A percentile compares a stretch with the other conserved stretches of the same genome.
Conservation (phyloP, 179 eudicot species). For the Silene coronaria region DNA sequence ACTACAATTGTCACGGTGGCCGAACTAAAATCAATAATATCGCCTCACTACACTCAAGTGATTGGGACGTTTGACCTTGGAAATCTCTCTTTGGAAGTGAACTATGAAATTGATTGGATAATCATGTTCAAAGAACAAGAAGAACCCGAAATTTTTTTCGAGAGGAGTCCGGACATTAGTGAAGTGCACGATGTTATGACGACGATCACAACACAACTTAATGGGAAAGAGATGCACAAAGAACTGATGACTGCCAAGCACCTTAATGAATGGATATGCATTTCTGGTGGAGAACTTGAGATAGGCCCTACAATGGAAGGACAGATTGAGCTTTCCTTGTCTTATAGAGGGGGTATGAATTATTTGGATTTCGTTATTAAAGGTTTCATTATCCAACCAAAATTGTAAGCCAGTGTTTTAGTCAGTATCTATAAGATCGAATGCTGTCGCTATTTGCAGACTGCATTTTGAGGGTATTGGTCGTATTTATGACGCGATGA, state of each 20-base stretch:
- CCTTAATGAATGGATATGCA: slow-evolving; percentile 44
- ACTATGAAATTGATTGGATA: slow-evolving; percentile 39
- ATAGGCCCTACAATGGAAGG: slow-evolving; percentile 28
- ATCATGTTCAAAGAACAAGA: slow-evolving; percentile 34
- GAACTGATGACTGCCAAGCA: slow-evolving; percentile 35
- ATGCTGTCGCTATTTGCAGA: no score
- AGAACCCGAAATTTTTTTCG: not conserved
- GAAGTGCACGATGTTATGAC: slow-evolving; percentile 39
- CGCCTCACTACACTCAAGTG: slow-evolving; percentile 30
- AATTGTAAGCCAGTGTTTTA: not conserved
- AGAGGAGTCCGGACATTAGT: not conserved
- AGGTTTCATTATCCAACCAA: slow-evolving; percentile 12
- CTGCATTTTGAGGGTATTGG: not conserved
- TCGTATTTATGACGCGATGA: not conserved
- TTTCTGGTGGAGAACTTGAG: slow-evolving; percentile 41
- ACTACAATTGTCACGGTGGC: slow-evolving; percentile 32
- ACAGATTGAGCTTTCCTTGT: slow-evolving; percentile 36
- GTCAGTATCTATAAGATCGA: no score
- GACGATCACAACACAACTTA: slow-evolving; percentile 30
- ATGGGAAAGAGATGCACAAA: slow-evolving; percentile 39
- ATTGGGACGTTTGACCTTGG: slow-evolving; percentile 31
- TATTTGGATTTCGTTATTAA: not conserved
- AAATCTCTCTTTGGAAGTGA: slow-evolving; percentile 30
- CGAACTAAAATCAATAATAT: slow-evolving; percentile 31
- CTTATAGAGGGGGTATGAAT: not conserved